Evolutionary conservation across 805 yeast genomes (phyloP), one percentile per base, ranked within the genome.

Genomic region (Candida glaebosa): DNA sequence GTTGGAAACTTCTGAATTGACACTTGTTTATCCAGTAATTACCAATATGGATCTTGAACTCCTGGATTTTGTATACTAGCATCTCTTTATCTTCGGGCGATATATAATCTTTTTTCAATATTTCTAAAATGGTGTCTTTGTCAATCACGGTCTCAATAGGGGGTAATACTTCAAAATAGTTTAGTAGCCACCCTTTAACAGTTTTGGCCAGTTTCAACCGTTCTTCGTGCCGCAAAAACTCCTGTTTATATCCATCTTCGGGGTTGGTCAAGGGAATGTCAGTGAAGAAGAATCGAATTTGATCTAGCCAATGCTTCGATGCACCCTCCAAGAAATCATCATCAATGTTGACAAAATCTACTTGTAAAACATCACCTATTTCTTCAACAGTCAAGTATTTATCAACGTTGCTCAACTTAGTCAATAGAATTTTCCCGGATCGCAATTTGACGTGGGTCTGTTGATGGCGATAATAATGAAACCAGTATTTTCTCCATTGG

Each of bases 401-500:
- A n/a, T 20, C 18, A 17, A 18, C 9, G 26, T 35, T 24, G 14
- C 16, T n/a, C 17, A 10, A 4, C 24, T 39, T 31, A 24, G 18
- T 14, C 28, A 30, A 9, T 48, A 40, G 17, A 35, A 34, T 40
- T 39, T 35, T 32, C 43, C 16, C 18, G 3, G 26, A 3, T 22
- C 18, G 1, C 39, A 43, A 37, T 15, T 24, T 12, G 22, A 31
- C 32, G 18, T 19, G 8, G 5, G 28, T 34, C 28, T 38, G 9
- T 26, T 33, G 24, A 10, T 18, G 26, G 18, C 12, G 12, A 19
- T 37, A 46, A 16, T 39, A 38, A 22, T 38, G 14, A 26, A 53
- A 49, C 56, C 58, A 56, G 45, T 47, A 56, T 37, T 46, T 39
- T 28, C 65, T 46, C 63, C 63, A 60, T 8, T 42, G 37, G 18